Evolutionary conservation across 352 stramenopile species (phyloP), one percentile per base, ranked within the genome.

Genomic region (Aphanomyces euteiches): DNA sequence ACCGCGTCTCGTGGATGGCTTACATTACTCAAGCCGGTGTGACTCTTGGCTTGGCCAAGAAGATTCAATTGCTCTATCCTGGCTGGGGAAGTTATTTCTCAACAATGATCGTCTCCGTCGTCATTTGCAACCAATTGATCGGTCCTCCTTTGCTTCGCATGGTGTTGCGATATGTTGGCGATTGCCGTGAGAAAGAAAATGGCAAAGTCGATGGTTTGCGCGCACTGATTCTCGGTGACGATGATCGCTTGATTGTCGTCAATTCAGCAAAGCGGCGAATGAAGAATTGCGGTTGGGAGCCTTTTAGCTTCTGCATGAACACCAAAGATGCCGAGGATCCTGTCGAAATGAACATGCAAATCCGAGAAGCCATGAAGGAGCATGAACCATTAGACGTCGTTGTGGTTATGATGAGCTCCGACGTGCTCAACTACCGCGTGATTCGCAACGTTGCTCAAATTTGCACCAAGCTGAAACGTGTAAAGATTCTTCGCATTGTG

Each of bases 11-110:
- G 40, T 90, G 83, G 83, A 89, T 90, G 83, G 80, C 80, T n/a
- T 90, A 87, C 75, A 83, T 89, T 47, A 89, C 83, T 0, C 83
- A 90, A 61, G 83, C 83, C 4, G 83, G 83, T 10, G 83, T 90
- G 34, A 89, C 83, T 38, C 74, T 90, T 4, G 83, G 83, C 1
- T 77, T 90, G 4, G 83, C 83, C 28, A 90, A 90, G 74, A 80
- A 89, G 73, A 85, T 88, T 64, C 82, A 90, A 69, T 64, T 90
- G 45, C 73, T 87, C 47, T 89, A 89, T 48, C 82, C 82, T 13
- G 82, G 82, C 17, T 90, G 83, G 83, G 83, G 83, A 5, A 82
- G 74, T 63, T 88, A 86, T 70, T 90, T 90, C 47, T 84, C 83
- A 43, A 89, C 83, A 6, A 85, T 89, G 80, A 89, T 90, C 57